Evolutionary conservation across 1,284 basidiomycete species (phyloP).

Genomic region (Entoloma clypeatum): DNA sequence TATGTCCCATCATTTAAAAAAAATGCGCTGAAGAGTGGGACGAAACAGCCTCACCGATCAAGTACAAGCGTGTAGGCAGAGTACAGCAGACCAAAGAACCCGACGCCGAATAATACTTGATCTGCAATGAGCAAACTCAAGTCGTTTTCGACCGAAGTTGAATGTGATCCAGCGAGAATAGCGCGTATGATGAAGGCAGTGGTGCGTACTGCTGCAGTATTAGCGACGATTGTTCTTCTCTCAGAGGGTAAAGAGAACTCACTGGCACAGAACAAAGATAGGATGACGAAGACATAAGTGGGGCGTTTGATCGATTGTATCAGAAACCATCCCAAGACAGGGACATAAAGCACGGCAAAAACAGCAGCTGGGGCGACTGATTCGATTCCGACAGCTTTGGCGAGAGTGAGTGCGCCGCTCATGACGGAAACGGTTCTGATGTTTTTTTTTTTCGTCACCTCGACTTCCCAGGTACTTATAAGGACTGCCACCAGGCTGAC

Average conservation of each 20-base stretch:
- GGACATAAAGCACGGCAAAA: constrained; percentile 43
- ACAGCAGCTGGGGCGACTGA: constrained; percentile 42
- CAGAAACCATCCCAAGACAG: constrained; percentile 35
- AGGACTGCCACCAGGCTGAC: too few relatives aligned
- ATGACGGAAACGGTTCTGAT: too few relatives aligned
- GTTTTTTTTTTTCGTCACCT: too few relatives aligned
- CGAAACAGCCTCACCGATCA: constrained; percentile 20
- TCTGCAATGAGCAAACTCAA: constrained; percentile 28
- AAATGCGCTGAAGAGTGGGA: not conserved
- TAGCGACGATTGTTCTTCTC: constrained; percentile 2
- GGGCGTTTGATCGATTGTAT: constrained; percentile 33
- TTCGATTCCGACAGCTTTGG: constrained; percentile 36
- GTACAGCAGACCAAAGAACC: constrained; percentile 40
- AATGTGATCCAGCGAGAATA: constrained; percentile 22
- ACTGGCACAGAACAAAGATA: constrained; percentile 46
- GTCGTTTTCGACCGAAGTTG: constrained; percentile 27
- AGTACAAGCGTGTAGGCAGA: constrained; percentile 36
- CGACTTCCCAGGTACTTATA: too few relatives aligned
- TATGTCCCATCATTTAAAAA: constrained; percentile 5
- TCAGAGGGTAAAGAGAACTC: constrained; percentile 18
- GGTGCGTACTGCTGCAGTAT: constrained; percentile 29
- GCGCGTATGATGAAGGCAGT: constrained; percentile 33
- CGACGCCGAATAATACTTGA: constrained; percentile 32
- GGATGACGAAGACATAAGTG: constrained; percentile 39
- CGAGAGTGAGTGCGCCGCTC: constrained; percentile 31